phyloP scores from a whole-genome alignment of 139 green algal genomes.

The Picochlorum sp. region DNA sequence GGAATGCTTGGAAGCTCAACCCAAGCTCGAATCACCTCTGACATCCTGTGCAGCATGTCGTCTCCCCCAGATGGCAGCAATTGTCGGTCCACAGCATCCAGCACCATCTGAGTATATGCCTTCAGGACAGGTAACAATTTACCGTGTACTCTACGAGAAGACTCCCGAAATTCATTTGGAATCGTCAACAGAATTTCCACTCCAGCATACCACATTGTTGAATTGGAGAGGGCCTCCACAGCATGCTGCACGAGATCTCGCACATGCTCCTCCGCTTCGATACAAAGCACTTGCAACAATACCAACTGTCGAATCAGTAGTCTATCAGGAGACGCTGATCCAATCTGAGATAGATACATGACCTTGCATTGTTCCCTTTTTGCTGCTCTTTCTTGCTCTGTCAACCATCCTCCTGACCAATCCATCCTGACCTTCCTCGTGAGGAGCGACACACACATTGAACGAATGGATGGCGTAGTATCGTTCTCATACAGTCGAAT shows the following conservation, averaged over 20 bases:
- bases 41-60: too few species aligned
- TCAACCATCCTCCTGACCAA: conserved; percentile 18
- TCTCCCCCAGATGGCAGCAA: too few species aligned
- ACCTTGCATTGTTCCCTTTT: neutral
- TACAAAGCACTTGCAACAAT: neutral
- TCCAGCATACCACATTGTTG: neutral
- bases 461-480: conserved; percentile 33
- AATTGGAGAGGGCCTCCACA: neutral
- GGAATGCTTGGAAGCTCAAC: too few species aligned
- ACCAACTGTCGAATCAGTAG: neutral
- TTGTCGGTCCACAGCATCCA: too few species aligned
- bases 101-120: too few species aligned
- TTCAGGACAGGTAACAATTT: too few species aligned
- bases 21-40: too few species aligned
- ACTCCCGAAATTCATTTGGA: too few species aligned
- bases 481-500: conserved; percentile 28
- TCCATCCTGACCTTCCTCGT: conserved; percentile 42
- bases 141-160: too few species aligned
- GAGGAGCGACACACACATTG: conserved; percentile 50
- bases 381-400: neutral
- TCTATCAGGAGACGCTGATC: neutral
- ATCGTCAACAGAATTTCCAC: neutral
- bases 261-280: neutral
- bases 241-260: neutral
- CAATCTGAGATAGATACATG: neutral